Evolutionary conservation across 202 grass and related monocot genomes (phyloP).

Genomic region (Digitaria exilis): DNA sequence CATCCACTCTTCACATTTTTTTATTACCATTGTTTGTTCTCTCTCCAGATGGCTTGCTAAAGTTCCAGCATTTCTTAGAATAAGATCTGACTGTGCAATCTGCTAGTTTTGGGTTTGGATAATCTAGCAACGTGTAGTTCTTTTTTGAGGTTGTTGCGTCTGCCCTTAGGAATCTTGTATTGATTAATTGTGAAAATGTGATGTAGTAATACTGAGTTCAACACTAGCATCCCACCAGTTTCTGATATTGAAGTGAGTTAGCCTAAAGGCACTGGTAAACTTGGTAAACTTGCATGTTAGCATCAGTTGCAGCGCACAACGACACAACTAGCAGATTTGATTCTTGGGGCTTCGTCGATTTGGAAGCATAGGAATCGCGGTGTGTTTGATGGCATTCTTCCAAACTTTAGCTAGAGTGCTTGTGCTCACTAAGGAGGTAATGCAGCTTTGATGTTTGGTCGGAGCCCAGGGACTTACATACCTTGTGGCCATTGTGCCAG

Average conservation of each 20-base stretch:
- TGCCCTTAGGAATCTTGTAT: not conserved
- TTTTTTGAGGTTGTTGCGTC: not conserved
- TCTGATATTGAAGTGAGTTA: not conserved
- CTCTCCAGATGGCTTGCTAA: not conserved
- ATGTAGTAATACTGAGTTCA: not conserved
- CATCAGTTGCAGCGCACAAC: not conserved
- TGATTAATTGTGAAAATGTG: not conserved
- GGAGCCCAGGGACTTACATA: too few relatives aligned
- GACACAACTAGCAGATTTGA: too few relatives aligned
- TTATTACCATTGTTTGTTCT: not conserved
- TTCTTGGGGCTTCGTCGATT: too few relatives aligned
- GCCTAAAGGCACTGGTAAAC: conserved; percentile 1
- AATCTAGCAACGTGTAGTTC: not conserved
- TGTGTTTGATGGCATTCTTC: too few relatives aligned
- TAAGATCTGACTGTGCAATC: not conserved
- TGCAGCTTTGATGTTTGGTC: too few relatives aligned
- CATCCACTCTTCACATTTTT: not conserved
- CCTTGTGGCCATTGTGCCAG: too few relatives aligned
- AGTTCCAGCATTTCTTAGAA: not conserved
- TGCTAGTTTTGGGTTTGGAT: not conserved
- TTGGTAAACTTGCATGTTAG: too few relatives aligned
- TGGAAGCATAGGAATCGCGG: too few relatives aligned
- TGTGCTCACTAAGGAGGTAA: too few relatives aligned
- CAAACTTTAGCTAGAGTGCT: too few relatives aligned
- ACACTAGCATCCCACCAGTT: conserved; percentile 1